These are phyloP conservation scores for Myxozyma neglecta DNA, from an alignment of 805 yeast species.

Conservation along the genomic window DNA sequence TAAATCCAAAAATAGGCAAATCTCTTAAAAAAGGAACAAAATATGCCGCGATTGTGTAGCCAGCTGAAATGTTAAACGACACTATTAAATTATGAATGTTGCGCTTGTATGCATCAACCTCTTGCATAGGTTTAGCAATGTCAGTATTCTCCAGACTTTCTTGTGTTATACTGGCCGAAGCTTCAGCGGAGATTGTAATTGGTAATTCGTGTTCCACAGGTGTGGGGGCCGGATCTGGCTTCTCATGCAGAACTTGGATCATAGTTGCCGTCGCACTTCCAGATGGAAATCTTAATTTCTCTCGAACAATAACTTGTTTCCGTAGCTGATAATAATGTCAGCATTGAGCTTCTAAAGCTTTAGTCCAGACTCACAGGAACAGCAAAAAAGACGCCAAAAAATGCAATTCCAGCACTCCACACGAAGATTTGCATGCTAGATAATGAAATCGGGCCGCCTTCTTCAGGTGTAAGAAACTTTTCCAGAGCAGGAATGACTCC, in stretches of 20 bases:
- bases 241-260: constrained; percentile 81
- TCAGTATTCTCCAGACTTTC: constrained; percentile 2
- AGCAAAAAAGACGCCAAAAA: constrained; percentile 95
- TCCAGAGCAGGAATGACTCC: constrained; percentile 97
- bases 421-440: constrained; percentile 56
- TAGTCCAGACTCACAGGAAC: constrained; percentile 50
- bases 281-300: constrained; percentile 87
- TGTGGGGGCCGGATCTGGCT: constrained; percentile 37
- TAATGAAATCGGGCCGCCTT: constrained; percentile 54
- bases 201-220: constrained; percentile 25
- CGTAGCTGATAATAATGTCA: constrained; percentile 47
- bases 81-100: constrained; percentile 60
- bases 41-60: constrained; percentile 69
- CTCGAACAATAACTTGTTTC: constrained; percentile 81
- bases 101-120: constrained; percentile 38
- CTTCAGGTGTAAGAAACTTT: constrained; percentile 75
- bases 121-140: constrained; percentile 18
- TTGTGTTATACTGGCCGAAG: not conserved
- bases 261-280: constrained; percentile 95
- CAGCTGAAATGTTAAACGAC: constrained; percentile 69
- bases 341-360: not conserved
- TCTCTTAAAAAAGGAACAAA: constrained; percentile 67
- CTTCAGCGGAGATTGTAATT: not conserved
- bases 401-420: constrained; percentile 87
- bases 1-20: constrained; percentile 74